Conservation (phyloP, 257 asterid genomes). For the Penstemon newberryi region DNA sequence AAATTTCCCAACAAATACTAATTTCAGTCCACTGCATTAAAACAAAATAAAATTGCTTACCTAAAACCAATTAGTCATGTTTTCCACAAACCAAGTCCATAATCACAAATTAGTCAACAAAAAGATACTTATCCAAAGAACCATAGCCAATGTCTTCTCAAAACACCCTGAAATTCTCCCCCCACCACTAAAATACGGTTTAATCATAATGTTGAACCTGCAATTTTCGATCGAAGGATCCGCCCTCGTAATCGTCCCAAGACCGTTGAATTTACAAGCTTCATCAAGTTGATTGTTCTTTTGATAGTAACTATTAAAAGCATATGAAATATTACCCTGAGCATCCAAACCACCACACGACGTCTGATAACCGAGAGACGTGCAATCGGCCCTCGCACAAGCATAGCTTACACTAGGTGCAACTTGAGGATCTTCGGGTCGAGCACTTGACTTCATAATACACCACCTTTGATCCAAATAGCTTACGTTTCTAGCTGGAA, state of each 20-base stretch:
- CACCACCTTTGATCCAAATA: slow-evolving; percentile 66
- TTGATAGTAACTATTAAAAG: slow-evolving; percentile 84
- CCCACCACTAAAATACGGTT: slow-evolving; percentile 53
- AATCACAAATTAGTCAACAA: slow-evolving; percentile 48
- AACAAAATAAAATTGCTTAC: too few species aligned
- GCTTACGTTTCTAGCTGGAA: slow-evolving; percentile 46
- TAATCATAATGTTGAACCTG: slow-evolving; percentile 56
- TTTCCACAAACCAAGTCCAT: slow-evolving; percentile 9
- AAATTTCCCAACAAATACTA: too few species aligned
- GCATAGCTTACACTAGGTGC: slow-evolving; percentile 71
- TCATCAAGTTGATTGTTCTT: slow-evolving; percentile 56
- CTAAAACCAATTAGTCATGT: not conserved
- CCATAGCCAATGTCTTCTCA: slow-evolving; percentile 27
- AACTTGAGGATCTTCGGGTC: slow-evolving; percentile 48
- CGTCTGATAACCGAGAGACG: slow-evolving; percentile 63
- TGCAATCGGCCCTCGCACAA: slow-evolving; percentile 72
- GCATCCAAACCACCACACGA: slow-evolving; percentile 66
- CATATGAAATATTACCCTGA: slow-evolving; percentile 58
- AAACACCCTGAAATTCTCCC: slow-evolving; percentile 26
- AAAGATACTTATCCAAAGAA: slow-evolving; percentile 33
- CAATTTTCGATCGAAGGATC: slow-evolving; percentile 69
- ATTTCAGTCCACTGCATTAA: too few species aligned
- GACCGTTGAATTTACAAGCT: slow-evolving; percentile 67
- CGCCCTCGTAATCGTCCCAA: slow-evolving; percentile 60
- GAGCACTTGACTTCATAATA: slow-evolving; percentile 53